phyloP scores from a whole-genome alignment of 108 stramenopile genomes.

The Cyclostephanos invisitatus region DNA sequence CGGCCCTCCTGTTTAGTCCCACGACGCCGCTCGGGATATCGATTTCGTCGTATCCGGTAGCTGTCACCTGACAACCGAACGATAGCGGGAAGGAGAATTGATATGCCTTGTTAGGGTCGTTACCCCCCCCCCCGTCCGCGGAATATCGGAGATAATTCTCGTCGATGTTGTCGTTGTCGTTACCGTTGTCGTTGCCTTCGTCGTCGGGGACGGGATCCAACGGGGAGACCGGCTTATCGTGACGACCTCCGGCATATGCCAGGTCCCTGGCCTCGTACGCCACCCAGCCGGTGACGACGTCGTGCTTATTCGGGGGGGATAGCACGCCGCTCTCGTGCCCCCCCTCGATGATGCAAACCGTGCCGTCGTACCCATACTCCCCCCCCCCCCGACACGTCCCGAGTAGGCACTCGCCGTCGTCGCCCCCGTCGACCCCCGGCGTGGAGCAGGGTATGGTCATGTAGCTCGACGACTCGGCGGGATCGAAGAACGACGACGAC shows the following conservation, averaged over 20 bases:
- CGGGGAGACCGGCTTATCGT: neutral
- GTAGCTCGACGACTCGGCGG: neutral
- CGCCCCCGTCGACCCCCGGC: neutral
- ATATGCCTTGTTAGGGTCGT: slow-evolving; percentile 13
- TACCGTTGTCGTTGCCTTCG: slow-evolving; percentile 16
- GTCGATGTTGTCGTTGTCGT: slow-evolving; percentile 27
- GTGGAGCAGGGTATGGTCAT: slow-evolving; percentile 40
- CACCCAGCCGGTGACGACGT: slow-evolving; percentile 26
- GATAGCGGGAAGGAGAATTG: slow-evolving; percentile 55
- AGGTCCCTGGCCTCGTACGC: slow-evolving; percentile 42
- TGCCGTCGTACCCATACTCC: neutral
- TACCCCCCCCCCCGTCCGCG: neutral
- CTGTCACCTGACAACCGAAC: slow-evolving; percentile 90
- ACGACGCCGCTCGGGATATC: slow-evolving; percentile 95
- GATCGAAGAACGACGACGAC: slow-evolving; percentile 33
- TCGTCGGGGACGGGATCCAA: neutral
- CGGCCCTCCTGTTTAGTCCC: slow-evolving; percentile 85
- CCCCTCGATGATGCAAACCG: slow-evolving; percentile 17
- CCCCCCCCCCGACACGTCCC: neutral
- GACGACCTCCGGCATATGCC: slow-evolving; percentile 39
- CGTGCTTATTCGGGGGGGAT: slow-evolving; percentile 6
- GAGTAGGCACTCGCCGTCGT: neutral
- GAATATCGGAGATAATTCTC: slow-evolving; percentile 21
- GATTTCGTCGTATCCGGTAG: slow-evolving; percentile 77
- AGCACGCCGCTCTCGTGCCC: slow-evolving; percentile 29